Evolutionary conservation across 1,284 basidiomycete genomes (phyloP), one percentile per base, ranked within the genome.

Genomic region (Microbotryum lychnidis-dioicae): DNA sequence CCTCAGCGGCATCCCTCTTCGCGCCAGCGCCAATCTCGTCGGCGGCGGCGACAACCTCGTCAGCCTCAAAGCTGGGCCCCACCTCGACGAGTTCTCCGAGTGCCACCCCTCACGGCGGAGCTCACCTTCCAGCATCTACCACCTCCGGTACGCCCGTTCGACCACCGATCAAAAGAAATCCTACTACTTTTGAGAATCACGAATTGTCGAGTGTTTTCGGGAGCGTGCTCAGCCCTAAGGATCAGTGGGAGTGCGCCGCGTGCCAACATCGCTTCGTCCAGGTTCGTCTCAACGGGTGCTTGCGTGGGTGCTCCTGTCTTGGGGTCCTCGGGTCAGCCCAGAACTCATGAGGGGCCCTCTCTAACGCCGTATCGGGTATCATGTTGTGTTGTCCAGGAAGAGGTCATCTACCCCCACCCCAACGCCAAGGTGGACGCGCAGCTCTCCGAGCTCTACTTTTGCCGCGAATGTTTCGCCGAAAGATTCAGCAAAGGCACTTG

Each of bases 331-430:
- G 9, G 31, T 18, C 29, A 3, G 3, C 29, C 10, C 14, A 16
- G 25, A 25, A 6, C 18, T 31, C n/a, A 4, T 25, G 18, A n/a
- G 52, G 31, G 37, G 37, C n/a, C 21, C 20, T 20, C 5, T 9
- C 21, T 23, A 6, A 44, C 23, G 37, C n/a, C n/a, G 21, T 54
- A 21, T 2, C 9, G 33, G 23, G 8, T 14, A 12, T 44, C 20
- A 14, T 21, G 16, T n/a, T 20, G 4, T 21, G 16, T n/a, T 20
- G 4, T 3, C 16, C 54, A 68, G 67, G 67, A 66, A 18, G 65
- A 66, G 14, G 49, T 53, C 4, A 64, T 68, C 45, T 68, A 68
- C 52, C 67, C 67, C 4, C 67, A 68, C 31, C 67, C 67, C 0
- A 61, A 61, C 1, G 62, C 50, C 4, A 57, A 64, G 51, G 10